These are phyloP conservation scores for Candida sanyiensis DNA, from an alignment of 805 yeast genomes.

Conservation along the genomic window DNA sequence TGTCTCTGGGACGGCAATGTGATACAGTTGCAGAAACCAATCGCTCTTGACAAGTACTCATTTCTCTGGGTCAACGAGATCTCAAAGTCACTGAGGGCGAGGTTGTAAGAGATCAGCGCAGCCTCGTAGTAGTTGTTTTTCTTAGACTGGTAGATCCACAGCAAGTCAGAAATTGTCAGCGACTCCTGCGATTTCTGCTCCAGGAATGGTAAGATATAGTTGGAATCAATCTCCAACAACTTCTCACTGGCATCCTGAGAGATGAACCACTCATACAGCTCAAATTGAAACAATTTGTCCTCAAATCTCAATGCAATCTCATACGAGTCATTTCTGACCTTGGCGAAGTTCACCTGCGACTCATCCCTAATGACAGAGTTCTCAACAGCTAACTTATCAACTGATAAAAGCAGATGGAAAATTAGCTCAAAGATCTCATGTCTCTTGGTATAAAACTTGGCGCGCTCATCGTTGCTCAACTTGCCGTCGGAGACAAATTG, in stretches of 20 bases:
- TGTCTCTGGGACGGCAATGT: conserved; percentile 75
- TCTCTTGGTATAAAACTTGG: conserved; percentile 46
- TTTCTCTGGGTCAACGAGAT: conserved; percentile 68
- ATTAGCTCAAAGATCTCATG: conserved; percentile 61
- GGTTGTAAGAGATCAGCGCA: conserved; percentile 69
- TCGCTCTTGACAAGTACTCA: conserved; percentile 85
- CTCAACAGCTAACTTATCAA: conserved; percentile 59
- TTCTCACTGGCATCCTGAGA: conserved; percentile 71
- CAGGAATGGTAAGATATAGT: conserved; percentile 71
- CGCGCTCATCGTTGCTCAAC: conserved; percentile 46
- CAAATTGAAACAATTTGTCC: conserved; percentile 87
- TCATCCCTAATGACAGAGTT: conserved; percentile 17
- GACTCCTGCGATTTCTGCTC: conserved; percentile 59
- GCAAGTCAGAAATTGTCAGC: conserved; percentile 67
- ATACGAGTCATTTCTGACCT: conserved; percentile 67
- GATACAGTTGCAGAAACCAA: conserved; percentile 84
- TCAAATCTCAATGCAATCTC: conserved; percentile 63
- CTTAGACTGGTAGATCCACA: conserved; percentile 87
- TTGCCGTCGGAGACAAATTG: conserved; percentile 51
- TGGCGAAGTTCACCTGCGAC: conserved; percentile 31
- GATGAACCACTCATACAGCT: conserved; percentile 89
- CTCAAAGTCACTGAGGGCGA: conserved; percentile 70
- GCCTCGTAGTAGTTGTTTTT: conserved; percentile 74
- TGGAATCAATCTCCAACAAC: conserved; percentile 73
- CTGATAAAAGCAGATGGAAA: conserved; percentile 66